These are phyloP conservation scores for Rosa chinensis DNA, from an alignment of 306 rosid species.

Conservation along the genomic window DNA sequence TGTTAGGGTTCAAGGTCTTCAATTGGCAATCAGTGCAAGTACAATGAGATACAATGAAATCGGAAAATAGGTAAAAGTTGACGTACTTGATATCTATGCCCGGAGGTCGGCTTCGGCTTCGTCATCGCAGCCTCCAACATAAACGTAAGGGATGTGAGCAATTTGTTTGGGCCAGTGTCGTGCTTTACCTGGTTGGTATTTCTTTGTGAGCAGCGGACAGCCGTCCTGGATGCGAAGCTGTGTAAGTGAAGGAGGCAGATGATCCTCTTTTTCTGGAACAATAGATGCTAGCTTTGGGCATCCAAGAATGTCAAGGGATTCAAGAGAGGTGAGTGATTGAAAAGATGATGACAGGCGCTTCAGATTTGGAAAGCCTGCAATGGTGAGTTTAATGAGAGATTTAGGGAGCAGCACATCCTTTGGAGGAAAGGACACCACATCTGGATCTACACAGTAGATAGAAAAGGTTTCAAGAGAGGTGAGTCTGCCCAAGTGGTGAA, in stretches of 20 bases:
- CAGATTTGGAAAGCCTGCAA: background rate
- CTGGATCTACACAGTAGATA: background rate
- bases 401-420: background rate
- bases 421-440: background rate
- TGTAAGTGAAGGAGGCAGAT: no score
- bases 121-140: background rate
- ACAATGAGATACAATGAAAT: no score
- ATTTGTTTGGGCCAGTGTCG: background rate
- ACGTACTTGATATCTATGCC: no score
- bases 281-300: no score
- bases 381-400: rapidly evolving
- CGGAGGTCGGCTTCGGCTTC: no score
- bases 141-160: background rate
- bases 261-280: no score
- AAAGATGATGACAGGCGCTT: background rate
- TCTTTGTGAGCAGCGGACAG: background rate
- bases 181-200: background rate
- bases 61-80: no score
- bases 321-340: background rate
- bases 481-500: conserved; percentile 1
- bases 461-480: no score
- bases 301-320: background rate
- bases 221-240: no score
- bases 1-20: no score
- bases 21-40: no score